Evolutionary conservation across 352 stramenopile genomes (phyloP), one percentile per base, ranked within the genome.

Genomic region (Pythium dissimile): DNA sequence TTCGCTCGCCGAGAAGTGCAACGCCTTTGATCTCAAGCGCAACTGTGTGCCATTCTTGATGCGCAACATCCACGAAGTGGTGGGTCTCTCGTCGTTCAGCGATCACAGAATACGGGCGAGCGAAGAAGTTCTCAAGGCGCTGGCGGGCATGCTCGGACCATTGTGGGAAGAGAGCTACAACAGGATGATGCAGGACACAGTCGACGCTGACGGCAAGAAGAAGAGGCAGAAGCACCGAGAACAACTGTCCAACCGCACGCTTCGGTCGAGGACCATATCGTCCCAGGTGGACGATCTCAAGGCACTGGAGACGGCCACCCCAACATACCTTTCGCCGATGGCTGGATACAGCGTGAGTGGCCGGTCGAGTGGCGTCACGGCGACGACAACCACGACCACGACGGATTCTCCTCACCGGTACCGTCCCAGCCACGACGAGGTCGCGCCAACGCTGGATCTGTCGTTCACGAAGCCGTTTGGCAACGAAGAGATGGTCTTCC

Each of bases 31-130:
- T 56, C 61, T 95, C 41, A 92, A 93, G 72, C 86, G 86, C 30
- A 92, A 91, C 53, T 93, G 83, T 41, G 71, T 95, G 48, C 80
- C 86, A 34, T 95, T 90, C 57, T 66, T 95, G 45, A 86, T 95
- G 72, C 79, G 77, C 21, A 84, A 94, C 68, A 94, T 95, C 47
- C 85, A 92, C 59, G 82, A 90, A 26, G 69, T 95, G 3, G 86
- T 93, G 32, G 79, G 82, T 3, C 62, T 95, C 5, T 75, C 80
- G 38, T 83, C 81, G 24, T 95, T 81, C 53, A 69, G 74, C 23
- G 75, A 88, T 38, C 80, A 94, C 57, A 86, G 84, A 59, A 77
- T 94, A 62, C 75, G 83, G 43, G 84, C 84, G 41, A 91, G 75
- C 30, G 82, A 94, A 55, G 86, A 95, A 52, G 82, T 95, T 11